phyloP scores from a whole-genome alignment of 2,329 filamentous ascomycete genomes.

The Periconia macrospinosa region DNA sequence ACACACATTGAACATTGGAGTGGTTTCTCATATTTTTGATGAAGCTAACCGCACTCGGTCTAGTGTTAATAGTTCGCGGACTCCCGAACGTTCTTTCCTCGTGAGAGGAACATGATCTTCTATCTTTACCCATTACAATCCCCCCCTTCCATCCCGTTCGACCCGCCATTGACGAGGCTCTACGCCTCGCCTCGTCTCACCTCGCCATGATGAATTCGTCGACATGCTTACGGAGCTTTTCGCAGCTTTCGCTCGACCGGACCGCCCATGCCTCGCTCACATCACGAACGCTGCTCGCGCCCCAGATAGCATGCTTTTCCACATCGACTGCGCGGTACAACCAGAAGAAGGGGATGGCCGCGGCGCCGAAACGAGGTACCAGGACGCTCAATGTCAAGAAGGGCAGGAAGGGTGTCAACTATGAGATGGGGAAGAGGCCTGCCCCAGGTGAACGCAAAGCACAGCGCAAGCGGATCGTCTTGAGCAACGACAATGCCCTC shows the following conservation, averaged over 20 bases:
- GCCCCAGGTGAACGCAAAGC: slow-evolving; percentile 81
- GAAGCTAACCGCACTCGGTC: too few species aligned
- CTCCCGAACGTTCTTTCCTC: too few species aligned
- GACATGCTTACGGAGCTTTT: slow-evolving; percentile 35
- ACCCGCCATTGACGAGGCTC: slow-evolving; percentile 27
- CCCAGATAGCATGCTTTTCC: slow-evolving; percentile 37
- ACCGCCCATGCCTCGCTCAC: slow-evolving; percentile 21
- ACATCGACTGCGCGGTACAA: slow-evolving; percentile 33
- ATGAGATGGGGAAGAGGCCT: slow-evolving; percentile 57
- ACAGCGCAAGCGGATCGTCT: slow-evolving; percentile 81
- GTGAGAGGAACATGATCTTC: too few species aligned
- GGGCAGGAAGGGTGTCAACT: slow-evolving; percentile 42
- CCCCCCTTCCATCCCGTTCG: slow-evolving; percentile 11
- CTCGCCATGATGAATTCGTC: slow-evolving; percentile 32
- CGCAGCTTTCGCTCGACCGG: slow-evolving; percentile 34
- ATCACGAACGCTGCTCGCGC: slow-evolving; percentile 25
- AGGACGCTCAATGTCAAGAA: slow-evolving; percentile 48
- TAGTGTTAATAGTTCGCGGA: too few species aligned
- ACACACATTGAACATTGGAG: too few species aligned
- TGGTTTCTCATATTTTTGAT: too few species aligned
- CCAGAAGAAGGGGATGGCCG: slow-evolving; percentile 26
- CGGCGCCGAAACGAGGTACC: slow-evolving; percentile 37
- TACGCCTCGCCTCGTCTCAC: slow-evolving; percentile 16
- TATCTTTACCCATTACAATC: slow-evolving; percentile 13
- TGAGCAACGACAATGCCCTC: slow-evolving; percentile 92